Evolutionary conservation across 495 filamentous ascomycete species (phyloP), one percentile per base, ranked within the genome.

Genomic region (Tuber aestivum): DNA sequence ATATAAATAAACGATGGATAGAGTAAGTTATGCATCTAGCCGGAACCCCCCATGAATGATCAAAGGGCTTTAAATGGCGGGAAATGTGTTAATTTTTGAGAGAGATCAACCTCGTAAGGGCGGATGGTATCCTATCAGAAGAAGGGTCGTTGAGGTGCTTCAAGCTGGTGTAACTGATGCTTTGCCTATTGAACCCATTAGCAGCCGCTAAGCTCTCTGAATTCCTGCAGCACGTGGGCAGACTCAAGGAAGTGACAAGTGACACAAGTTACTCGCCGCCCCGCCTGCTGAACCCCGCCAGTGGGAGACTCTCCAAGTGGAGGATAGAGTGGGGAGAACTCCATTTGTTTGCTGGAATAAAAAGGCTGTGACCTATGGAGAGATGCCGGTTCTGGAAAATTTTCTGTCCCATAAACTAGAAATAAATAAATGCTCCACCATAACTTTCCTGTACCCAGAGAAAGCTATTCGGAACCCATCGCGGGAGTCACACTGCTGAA

Each of bases 361-460:
- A 65, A 65, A 65, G 0, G 0, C 56, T 65, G 27, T 27, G 2
- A n/a, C 56, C 56, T 65, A 65, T 65, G 56, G 27, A 61, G 27
- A 61, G 50, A 35, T 35, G 32, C 27, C 56, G 14, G 56, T 65
- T 65, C 56, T 65, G 14, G 27, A 35, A 65, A 65, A 35, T 35
- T 65, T 35, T 20, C 56, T 65, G 14, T 65, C 56, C 56, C 27
- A 35, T 35, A 35, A 35, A 12, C 32, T 65, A 65, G 56, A 65
- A 65, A 65, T 65, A 65, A 65, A 65, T 65, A 65, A 65, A 35
- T 65, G 32, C 56, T 65, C 56, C 56, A 65, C 27, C 56, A 65
- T 16, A 65, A 27, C 56, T 65, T 35, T 65, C 32, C 35, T 35
- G 18, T 65, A 3, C 27, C 14, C 32, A 18, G 56, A 18, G 12